A percentile compares a stretch with the other conserved stretches of the same genome.
phyloP scores from a whole-genome alignment of 2,329 filamentous ascomycete species.

The Rutstroemia sp. region DNA sequence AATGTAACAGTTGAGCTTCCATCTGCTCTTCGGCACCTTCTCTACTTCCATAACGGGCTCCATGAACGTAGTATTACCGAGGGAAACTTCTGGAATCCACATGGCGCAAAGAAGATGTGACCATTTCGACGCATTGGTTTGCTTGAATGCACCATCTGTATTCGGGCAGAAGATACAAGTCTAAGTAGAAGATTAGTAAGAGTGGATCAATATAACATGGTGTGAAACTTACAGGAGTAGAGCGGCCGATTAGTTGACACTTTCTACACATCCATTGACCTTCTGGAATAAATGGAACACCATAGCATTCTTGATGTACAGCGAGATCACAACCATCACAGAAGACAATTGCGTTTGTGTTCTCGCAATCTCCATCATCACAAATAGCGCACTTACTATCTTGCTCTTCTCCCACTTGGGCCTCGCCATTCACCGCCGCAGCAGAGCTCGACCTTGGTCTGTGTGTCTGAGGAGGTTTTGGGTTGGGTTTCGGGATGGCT shows the following conservation, averaged over 20 bases:
- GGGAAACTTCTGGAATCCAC: constrained; percentile 95
- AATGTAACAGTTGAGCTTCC: constrained; percentile 93
- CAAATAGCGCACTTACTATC: constrained; percentile 97
- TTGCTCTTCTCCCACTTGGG: constrained; percentile 80
- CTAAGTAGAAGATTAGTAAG: constrained; percentile 32
- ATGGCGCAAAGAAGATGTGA: constrained; percentile 93
- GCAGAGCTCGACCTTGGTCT: constrained; percentile 88
- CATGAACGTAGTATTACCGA: constrained; percentile 96
- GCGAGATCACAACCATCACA: constrained; percentile 97
- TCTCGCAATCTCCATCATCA: constrained; percentile 98
- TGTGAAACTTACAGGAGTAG: constrained; percentile 62
- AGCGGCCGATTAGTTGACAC: constrained; percentile 89
- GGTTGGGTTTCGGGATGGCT: constrained; percentile 92
- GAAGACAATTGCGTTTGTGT: constrained; percentile 98
- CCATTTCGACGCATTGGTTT: constrained; percentile 95
- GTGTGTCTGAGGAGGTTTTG: constrained; percentile 91
- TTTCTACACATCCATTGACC: constrained; percentile 97
- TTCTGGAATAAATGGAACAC: constrained; percentile 96
- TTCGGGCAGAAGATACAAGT: constrained; percentile 99
- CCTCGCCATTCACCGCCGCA: constrained; percentile 90
- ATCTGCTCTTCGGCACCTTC: constrained; percentile 89
- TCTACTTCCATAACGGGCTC: constrained; percentile 97
- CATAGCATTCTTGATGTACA: constrained; percentile 98
- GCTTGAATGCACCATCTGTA: constrained; percentile 95
- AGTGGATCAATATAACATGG: not conserved